phyloP scores from a whole-genome alignment of 345 rosid genomes.

The Lumnitzera racemosa region DNA sequence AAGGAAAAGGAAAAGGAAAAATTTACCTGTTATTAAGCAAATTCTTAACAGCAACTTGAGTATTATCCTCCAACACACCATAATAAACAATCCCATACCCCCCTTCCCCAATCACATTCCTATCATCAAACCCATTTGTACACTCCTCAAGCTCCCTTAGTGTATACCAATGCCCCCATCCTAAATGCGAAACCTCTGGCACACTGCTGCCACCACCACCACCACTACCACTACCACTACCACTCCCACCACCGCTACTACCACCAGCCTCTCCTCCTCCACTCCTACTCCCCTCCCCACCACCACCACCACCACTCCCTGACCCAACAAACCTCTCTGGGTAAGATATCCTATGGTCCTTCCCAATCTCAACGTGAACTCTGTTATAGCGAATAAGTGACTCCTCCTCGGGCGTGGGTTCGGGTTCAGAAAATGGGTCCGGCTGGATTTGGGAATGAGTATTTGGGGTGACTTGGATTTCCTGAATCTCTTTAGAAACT shows the following conservation, averaged over 20 bases:
- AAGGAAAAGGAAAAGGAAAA: background rate
- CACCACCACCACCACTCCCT: conserved; percentile 24
- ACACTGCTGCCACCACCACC: conserved; percentile 33
- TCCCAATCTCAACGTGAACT: conserved; percentile 48
- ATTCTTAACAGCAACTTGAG: conserved; percentile 80
- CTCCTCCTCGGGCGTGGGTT: conserved; percentile 40
- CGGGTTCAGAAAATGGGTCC: conserved; percentile 24
- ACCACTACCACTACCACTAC: conserved; percentile 20
- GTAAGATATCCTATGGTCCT: conserved; percentile 43
- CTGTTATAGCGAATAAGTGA: conserved; percentile 31
- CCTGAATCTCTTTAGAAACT: conserved; percentile 78
- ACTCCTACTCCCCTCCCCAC: conserved; percentile 31
- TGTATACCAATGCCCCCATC: conserved; percentile 57
- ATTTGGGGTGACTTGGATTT: conserved; percentile 26
- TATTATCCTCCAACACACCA: conserved; percentile 59
- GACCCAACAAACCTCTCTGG: conserved; percentile 17
- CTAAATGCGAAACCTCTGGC: conserved; percentile 47
- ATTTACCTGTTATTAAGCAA: conserved; percentile 79
- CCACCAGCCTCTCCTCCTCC: conserved; percentile 24
- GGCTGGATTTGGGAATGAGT: conserved; percentile 14
- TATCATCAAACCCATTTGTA: conserved; percentile 61
- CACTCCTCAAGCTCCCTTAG: conserved; percentile 78
- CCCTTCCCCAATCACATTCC: conserved; percentile 89
- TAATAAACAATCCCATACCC: conserved; percentile 91
- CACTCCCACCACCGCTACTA: conserved; percentile 33